Percentiles rank a stretch among this genome's conserved stretches.
Conservation (phyloP, 1,139 yeast genomes). For the Blastobotrys apis region DNA sequence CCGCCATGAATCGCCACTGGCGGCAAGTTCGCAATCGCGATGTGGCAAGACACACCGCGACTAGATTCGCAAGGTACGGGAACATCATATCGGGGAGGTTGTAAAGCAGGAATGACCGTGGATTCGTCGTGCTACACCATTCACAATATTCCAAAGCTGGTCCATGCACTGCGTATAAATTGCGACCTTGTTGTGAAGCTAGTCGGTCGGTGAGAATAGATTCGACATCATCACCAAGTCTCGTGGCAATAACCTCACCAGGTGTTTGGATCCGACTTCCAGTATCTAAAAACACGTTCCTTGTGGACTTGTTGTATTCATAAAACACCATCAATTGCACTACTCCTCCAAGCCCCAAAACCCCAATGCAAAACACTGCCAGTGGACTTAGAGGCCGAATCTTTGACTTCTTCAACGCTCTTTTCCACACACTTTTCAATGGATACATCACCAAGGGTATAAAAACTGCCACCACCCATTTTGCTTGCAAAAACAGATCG, state of each 20-base stretch:
- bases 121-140: slow-evolving; percentile 25
- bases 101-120: slow-evolving; percentile 22
- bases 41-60: slow-evolving; percentile 23
- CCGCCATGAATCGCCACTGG: slow-evolving; percentile 20
- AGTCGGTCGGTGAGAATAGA: slow-evolving; percentile 22
- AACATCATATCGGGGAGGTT: slow-evolving; percentile 21
- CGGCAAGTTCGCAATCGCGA: slow-evolving; percentile 13
- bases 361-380: not conserved
- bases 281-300: slow-evolving; percentile 16
- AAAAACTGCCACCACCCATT: no score
- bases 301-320: not conserved
- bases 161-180: slow-evolving; percentile 27
- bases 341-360: not conserved
- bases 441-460: no score
- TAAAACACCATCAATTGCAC: not conserved
- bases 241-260: slow-evolving; percentile 21
- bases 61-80: slow-evolving; percentile 24
- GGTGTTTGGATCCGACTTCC: slow-evolving; percentile 26
- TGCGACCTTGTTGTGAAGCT: slow-evolving; percentile 22
- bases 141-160: slow-evolving; percentile 25
- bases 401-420: no score
- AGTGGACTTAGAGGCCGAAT: not conserved
- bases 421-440: no score
- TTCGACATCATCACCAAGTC: slow-evolving; percentile 17
- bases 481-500: no score